phyloP scores from a whole-genome alignment of 2,329 filamentous ascomycete species.

The Xylaria sp. region DNA sequence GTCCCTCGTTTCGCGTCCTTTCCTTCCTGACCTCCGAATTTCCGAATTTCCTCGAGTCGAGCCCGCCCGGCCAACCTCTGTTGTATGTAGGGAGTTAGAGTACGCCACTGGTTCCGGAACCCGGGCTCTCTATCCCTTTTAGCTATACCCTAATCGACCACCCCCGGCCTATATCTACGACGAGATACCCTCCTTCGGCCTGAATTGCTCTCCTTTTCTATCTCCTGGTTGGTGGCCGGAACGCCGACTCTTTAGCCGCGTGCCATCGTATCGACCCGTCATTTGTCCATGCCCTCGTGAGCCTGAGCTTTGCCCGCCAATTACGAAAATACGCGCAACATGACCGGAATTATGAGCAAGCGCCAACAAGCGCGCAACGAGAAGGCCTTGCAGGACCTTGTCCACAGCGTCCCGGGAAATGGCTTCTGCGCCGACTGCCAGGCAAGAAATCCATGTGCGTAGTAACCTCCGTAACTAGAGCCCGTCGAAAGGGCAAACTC shows the following conservation, averaged over 20 bases:
- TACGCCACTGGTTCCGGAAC: neutral
- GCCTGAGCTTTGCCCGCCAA: conserved; percentile 8
- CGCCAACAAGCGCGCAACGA: conserved; percentile 98
- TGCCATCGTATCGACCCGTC: conserved; percentile 11
- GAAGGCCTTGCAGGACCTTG: conserved; percentile 84
- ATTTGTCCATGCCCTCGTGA: conserved; percentile 18
- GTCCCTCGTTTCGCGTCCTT: conserved; percentile 8
- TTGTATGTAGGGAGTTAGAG: neutral
- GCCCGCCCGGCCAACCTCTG: neutral
- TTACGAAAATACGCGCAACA: conserved; percentile 39
- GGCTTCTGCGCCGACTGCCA: conserved; percentile 92
- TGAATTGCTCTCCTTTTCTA: conserved; percentile 14
- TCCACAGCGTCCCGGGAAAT: conserved; percentile 83
- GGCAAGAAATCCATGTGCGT: conserved; percentile 85
- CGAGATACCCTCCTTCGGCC: conserved; percentile 24
- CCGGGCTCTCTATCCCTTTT: neutral
- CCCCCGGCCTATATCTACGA: conserved; percentile 24
- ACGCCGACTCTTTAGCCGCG: conserved; percentile 23
- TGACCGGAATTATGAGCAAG: conserved; percentile 83
- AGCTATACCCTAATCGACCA: neutral
- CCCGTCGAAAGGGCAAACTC: neutral
- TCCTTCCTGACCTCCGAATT: conserved; percentile 1
- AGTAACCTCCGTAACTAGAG: neutral
- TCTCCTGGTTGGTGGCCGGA: conserved; percentile 13
- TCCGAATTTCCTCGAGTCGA: neutral